phyloP scores from a whole-genome alignment of 208 protist species.

The Trypanosoma scelopori region DNA sequence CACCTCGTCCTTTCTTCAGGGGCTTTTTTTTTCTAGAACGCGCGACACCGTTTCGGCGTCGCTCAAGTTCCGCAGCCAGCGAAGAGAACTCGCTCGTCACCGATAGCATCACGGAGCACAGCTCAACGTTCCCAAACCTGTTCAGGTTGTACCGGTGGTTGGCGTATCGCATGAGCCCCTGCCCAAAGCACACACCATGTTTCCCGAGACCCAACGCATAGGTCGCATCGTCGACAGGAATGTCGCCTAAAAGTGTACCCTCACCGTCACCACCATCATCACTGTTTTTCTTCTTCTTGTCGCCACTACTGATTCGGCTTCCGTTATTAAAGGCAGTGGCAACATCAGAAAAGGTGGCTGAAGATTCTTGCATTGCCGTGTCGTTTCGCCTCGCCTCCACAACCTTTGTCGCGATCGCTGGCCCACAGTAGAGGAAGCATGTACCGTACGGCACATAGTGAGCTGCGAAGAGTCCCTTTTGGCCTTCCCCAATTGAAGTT shows the following conservation, averaged over 20 bases:
- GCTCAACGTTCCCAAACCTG: constrained; percentile 83
- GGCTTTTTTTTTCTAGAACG: not conserved
- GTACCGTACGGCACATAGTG: constrained; percentile 71
- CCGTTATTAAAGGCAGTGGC: constrained; percentile 8
- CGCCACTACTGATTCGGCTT: not conserved
- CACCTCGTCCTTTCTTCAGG: constrained; percentile 2
- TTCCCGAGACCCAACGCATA: constrained; percentile 77
- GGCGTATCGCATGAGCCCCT: constrained; percentile 78
- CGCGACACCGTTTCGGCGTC: not conserved
- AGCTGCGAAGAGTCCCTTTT: constrained; percentile 65
- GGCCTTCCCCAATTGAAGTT: constrained; percentile 53
- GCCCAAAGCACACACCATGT: constrained; percentile 78
- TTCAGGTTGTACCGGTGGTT: constrained; percentile 88
- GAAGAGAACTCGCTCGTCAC: constrained; percentile 61
- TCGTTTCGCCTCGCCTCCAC: constrained; percentile 35
- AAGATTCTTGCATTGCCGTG: not conserved
- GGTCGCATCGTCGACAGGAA: constrained; percentile 69
- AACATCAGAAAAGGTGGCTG: not conserved
- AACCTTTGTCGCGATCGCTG: constrained; percentile 53
- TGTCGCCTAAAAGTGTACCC: constrained; percentile 31
- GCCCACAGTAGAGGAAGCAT: constrained; percentile 78
- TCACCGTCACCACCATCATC: constrained; percentile 9
- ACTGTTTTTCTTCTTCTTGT: not conserved
- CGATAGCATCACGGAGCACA: constrained; percentile 79
- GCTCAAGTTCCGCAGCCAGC: constrained; percentile 19